phyloP scores from a whole-genome alignment of 2,329 filamentous ascomycete genomes.

The Trichoderma brevicompactum region DNA sequence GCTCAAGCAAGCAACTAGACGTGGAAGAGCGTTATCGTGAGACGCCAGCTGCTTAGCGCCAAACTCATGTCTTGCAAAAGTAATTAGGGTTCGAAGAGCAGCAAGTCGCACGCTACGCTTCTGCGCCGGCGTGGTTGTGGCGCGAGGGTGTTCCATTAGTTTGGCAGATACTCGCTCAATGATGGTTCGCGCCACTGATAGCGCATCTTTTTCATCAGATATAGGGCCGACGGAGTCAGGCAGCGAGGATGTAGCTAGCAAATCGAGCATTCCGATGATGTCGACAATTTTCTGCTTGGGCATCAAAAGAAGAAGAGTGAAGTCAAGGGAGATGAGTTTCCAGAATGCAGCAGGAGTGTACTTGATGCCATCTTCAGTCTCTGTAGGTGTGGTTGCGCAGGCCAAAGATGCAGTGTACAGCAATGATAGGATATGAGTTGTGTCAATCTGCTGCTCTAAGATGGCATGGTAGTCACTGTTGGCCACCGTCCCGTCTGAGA shows the following conservation, averaged over 20 bases:
- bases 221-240: constrained; percentile 70
- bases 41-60: constrained; percentile 68
- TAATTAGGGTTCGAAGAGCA: constrained; percentile 58
- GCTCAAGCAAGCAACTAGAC: constrained; percentile 68
- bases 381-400: constrained; percentile 52
- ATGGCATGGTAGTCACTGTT: constrained; percentile 44
- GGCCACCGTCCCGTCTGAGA: constrained; percentile 53
- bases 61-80: constrained; percentile 65
- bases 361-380: constrained; percentile 39
- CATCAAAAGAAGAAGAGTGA: constrained; percentile 69
- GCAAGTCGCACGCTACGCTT: constrained; percentile 52
- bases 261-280: constrained; percentile 65
- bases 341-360: constrained; percentile 60
- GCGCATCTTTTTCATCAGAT: constrained; percentile 47
- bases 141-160: constrained; percentile 60
- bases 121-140: constrained; percentile 43
- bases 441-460: constrained; percentile 62
- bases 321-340: constrained; percentile 67
- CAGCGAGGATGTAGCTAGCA: constrained; percentile 69
- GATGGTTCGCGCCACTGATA: constrained; percentile 51
- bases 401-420: constrained; percentile 67
- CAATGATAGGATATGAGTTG: constrained; percentile 65
- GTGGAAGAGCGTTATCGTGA: constrained; percentile 72
- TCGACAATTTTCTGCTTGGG: constrained; percentile 67
- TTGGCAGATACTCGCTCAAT: constrained; percentile 67